Evolutionary conservation across 352 stramenopile genomes (phyloP), one percentile per base, ranked within the genome.

Genomic region (Hyaloperonospora brassicae): DNA sequence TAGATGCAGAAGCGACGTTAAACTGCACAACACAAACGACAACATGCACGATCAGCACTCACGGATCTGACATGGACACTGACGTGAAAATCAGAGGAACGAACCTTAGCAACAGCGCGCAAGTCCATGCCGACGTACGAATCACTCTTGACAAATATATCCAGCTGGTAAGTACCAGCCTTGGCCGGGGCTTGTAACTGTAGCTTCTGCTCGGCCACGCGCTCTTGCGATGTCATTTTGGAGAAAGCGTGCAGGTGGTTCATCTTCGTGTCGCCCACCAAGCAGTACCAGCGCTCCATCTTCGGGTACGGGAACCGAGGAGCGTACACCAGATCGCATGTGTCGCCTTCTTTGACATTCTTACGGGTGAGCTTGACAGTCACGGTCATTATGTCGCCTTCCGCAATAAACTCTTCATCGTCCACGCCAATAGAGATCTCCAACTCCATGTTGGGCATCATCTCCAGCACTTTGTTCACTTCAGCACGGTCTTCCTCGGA

Each of bases 341-440:
- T 97, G 71, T 97, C 93, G 45, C 90, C 93, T 35, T 98, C 89
- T 39, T 90, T 81, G 6, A 98, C 76, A 67, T 99, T 98, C 73
- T 98, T 96, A 46, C 96, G 92, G 36, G 86, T 98, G 11, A 99
- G 68, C 61, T 88, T 98, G 49, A 99, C 93, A 22, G 85, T 92
- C 44, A 99, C 88, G 43, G 96, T 99, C 69, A 98, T 97, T 48
- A 99, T 89, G 84, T 99, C 97, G 30, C 95, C 93, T 62, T 99
- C 96, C n/a, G 96, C 97, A 55, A 99, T 98, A 52, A 97, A 88
- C 45, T 95, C 77, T 63, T 95, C 86, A 47, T 93, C 82, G 25
- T 94, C 84, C 12, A 94, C 80, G 36, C 95, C 93, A 40, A 90
- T 91, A 55, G 95, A 87, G 61, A 93, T 90, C 51, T 84, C 72